Evolutionary conservation across 2,329 filamentous ascomycete genomes (phyloP).

Genomic region (Piedraia hortae): DNA sequence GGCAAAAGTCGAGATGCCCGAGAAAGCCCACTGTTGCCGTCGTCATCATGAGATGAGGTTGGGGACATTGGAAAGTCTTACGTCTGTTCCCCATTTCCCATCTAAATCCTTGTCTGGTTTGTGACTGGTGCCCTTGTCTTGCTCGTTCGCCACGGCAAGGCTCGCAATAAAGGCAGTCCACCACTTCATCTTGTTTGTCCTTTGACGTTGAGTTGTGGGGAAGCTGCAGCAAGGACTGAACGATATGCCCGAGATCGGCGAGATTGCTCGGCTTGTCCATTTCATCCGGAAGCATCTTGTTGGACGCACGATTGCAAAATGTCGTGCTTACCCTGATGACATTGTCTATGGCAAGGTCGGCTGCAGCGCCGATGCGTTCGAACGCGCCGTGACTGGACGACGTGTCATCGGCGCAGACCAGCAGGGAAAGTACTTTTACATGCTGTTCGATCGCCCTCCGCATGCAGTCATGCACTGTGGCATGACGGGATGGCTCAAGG

Average conservation of each 20-base stretch:
- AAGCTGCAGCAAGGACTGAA: too few species aligned
- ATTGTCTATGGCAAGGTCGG: constrained; percentile 82
- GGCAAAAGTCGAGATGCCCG: constrained; percentile 14
- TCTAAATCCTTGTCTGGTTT: constrained; percentile 8
- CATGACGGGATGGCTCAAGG: constrained; percentile 59
- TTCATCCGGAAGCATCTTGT: constrained; percentile 63
- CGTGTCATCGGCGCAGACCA: constrained; percentile 44
- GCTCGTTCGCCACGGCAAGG: constrained; percentile 2
- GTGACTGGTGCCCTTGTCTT: constrained; percentile 5
- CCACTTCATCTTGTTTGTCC: constrained; percentile 1
- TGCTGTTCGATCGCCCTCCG: constrained; percentile 49
- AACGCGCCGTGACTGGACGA: constrained; percentile 45
- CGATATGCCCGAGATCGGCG: too few species aligned
- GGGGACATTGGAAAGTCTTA: constrained; percentile 1
- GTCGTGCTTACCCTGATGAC: constrained; percentile 46
- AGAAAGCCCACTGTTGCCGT: constrained; percentile 9
- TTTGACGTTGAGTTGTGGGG: neutral
- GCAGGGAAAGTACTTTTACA: constrained; percentile 94
- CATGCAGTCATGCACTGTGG: constrained; percentile 36
- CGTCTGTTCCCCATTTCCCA: constrained; percentile 9
- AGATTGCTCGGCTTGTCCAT: constrained; percentile 61
- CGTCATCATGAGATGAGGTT: too few species aligned
- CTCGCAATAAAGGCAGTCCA: constrained; percentile 1
- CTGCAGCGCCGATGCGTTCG: constrained; percentile 47
- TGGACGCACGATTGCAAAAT: constrained; percentile 47